Evolutionary conservation across 1,139 yeast genomes (phyloP), one percentile per base, ranked within the genome.

Genomic region (Sugiyamaella castrensis): DNA sequence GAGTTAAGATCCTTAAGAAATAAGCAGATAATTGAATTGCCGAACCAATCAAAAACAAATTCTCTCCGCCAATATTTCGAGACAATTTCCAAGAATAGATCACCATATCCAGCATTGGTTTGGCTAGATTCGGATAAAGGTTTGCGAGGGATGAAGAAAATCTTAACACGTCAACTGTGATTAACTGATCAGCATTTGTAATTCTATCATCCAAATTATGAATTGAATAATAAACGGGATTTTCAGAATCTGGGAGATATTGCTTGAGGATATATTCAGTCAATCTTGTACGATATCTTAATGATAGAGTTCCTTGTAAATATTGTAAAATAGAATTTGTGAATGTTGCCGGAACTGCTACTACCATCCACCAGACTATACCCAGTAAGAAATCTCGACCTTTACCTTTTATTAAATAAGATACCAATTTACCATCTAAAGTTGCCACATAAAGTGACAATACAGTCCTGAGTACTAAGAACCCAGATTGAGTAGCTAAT

Each of bases 341-440:
- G 35, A 86, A 66, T 1, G 96, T 80, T 1, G 96, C 95, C 0
- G 98, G 98, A 5, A 89, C 67, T 6, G 97, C 96, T 12, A 91
- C 73, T 24, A 81, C 62, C 84, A 91, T 80, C 97, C 97, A 91
- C 64, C 80, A 75, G 0, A 80, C 75, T 52, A 89, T 70, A 40
- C 85, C 74, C 56, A 76, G 74, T 49, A 84, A 71, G 62, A 91
- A 91, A 43, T 74, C 75, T 43, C 73, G 73, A 50, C 89, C 84
- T 47, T 77, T 75, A 54, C 85, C 88, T 37, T 84, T 78, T 31
- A 91, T 88, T 55, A 91, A 74, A 1, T 89, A 81, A 0, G 96
- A 89, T 4, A 91, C 96, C 47, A 91, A 72, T 61, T 76, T 74
- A 59, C 98, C 97, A 66, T 91, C 98, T 53, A 91, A 73, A 13